Conservation (phyloP, 805 yeast species). For the Kuraishia floccosa region DNA sequence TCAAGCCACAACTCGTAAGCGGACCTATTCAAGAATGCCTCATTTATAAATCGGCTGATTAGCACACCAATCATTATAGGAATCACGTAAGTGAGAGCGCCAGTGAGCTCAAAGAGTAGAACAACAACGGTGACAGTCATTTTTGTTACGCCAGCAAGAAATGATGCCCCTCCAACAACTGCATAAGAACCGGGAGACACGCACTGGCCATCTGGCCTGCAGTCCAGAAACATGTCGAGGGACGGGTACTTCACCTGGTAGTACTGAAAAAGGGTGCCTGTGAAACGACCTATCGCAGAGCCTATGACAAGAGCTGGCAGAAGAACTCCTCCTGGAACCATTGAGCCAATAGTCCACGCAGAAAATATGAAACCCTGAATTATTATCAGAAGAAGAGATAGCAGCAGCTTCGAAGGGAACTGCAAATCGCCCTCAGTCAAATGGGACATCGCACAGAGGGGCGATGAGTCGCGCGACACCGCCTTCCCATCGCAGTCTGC, state of each 20-base stretch:
- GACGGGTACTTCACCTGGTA: constrained; percentile 27
- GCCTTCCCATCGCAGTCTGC: constrained; percentile 41
- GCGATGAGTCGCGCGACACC: background rate
- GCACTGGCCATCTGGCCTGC: constrained; percentile 33
- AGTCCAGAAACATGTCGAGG: constrained; percentile 24
- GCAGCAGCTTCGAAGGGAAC: constrained; percentile 22
- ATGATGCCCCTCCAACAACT: constrained; percentile 79
- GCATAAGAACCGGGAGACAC: constrained; percentile 85
- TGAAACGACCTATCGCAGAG: constrained; percentile 42
- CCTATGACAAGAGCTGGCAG: constrained; percentile 58
- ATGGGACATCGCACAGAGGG: constrained; percentile 12
- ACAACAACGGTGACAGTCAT: constrained; percentile 75
- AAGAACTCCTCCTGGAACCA: constrained; percentile 57
- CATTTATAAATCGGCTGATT: constrained; percentile 63
- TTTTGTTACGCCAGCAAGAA: constrained; percentile 70
- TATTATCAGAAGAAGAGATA: constrained; percentile 23
- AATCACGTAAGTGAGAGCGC: constrained; percentile 72
- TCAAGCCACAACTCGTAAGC: constrained; percentile 54
- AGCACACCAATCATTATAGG: constrained; percentile 83
- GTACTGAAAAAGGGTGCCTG: constrained; percentile 39
- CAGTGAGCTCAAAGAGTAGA: constrained; percentile 72
- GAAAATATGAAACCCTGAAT: constrained; percentile 48
- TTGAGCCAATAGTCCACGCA: constrained; percentile 57
- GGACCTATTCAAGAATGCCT: constrained; percentile 43
- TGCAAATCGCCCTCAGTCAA: constrained; percentile 1